Percentiles rank a stretch among this genome's conserved stretches.
Evolutionary conservation across 306 rosid species (phyloP).

Genomic region (Vigna mungo): DNA sequence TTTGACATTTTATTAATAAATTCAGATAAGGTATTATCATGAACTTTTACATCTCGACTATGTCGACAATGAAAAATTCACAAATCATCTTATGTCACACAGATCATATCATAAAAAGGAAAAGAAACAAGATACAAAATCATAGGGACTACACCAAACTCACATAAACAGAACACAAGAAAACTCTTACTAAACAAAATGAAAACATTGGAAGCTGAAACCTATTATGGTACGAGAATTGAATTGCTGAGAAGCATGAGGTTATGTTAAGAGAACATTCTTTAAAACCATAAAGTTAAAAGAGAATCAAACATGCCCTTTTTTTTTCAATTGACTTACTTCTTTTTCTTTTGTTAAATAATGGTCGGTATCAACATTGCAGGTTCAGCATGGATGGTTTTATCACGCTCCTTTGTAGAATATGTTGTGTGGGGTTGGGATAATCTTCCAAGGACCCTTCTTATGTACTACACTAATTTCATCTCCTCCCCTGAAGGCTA

Average conservation of each 20-base stretch:
- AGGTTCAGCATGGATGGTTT: conserved; percentile 92
- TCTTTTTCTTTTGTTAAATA: neutral
- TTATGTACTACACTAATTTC: conserved; percentile 87
- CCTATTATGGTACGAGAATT: neutral
- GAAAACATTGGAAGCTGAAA: too few species aligned
- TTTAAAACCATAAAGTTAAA: neutral
- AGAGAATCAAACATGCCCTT: neutral
- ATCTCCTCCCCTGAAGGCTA: conserved; percentile 93
- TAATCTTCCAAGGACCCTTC: conserved; percentile 82
- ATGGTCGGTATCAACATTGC: conserved; percentile 43
- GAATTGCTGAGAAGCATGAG: too few species aligned
- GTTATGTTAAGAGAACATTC: neutral
- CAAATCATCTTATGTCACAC: too few species aligned
- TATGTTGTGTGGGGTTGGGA: conserved; percentile 90
- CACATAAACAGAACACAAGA: too few species aligned
- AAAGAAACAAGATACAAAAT: too few species aligned
- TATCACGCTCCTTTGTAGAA: conserved; percentile 76
- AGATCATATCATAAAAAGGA: too few species aligned
- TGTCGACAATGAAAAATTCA: too few species aligned
- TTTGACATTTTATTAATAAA: neutral
- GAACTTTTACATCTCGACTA: too few species aligned
- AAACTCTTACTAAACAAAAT: too few species aligned
- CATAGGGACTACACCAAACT: too few species aligned
- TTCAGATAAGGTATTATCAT: too few species aligned
- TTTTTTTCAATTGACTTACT: neutral